Base-by-base conservation (phyloP, 441 rosid species). In the Corymbia citriodora region DNA sequence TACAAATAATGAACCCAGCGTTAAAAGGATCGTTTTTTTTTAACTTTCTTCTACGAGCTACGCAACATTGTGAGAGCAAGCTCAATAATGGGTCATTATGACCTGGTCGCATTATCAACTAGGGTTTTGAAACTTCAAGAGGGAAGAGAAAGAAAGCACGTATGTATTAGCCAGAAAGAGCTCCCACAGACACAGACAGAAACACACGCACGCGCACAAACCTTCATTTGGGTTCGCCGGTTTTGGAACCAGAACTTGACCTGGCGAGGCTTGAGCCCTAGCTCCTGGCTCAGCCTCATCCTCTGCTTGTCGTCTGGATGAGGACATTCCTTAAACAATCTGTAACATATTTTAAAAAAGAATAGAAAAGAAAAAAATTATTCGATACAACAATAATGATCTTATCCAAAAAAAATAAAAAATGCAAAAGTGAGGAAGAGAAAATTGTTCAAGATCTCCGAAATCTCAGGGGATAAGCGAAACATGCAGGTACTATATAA, bases 231-330 rank as follows among this genome's bases (percentile, higher is more conserved):
- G 89, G 99, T 98, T 63, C 99, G 98, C 27, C 98, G 96, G 92
- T 97, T 98, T 93, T 98, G 99, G 93, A 97, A 98, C 99, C 99
- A 97, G 91, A 98, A 98, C 96, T 98, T 98, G 92, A 98, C 99
- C 93, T 98, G 99, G 65, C 99, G 97, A 61, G 99, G 99, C 92
- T 96, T 96, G 52, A 98, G 96, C 36, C 99, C 98, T 48, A 98
- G 97, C 7, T 98, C 99, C 57, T 95, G 95, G 93, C 99, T 97
- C 74, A 98, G 93, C 93, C 92, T 95, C 94, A 92, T 91, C 93
- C 99, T 95, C 91, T 97, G 99, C 91, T 97, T 97, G 92, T 98
- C 99, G 86, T 98, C 99, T 31, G 99, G 99, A 91, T 98, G 99
- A 21, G 97, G 99, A 63, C 96, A 96, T 91, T 96, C 98, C 93